phyloP scores from a whole-genome alignment of 164 flowering plant species.

The Euptelea pleiosperma region DNA sequence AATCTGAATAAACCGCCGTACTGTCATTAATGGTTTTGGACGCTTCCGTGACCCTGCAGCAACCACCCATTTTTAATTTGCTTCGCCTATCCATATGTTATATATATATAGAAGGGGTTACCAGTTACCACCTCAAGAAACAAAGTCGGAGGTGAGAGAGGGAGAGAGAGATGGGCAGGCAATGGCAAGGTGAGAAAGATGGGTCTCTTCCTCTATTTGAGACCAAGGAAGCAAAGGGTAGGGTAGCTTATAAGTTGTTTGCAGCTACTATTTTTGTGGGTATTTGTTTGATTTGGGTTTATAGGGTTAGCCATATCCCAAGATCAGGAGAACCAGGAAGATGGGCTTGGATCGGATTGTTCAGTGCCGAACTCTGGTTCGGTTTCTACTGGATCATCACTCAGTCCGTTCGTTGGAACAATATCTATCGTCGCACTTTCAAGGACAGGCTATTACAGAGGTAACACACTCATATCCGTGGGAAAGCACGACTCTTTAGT shows the following conservation, averaged over 20 bases:
- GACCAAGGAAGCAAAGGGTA: slow-evolving; percentile 17
- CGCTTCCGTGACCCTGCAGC: too few species aligned
- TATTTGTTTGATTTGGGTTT: slow-evolving; percentile 23
- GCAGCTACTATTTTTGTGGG: slow-evolving; percentile 21
- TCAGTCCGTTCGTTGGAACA: slow-evolving; percentile 25
- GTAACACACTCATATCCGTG: too few species aligned
- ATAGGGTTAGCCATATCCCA: slow-evolving; percentile 25
- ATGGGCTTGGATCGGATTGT: slow-evolving; percentile 32
- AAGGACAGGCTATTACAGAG: slow-evolving; percentile 33
- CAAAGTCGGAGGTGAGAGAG: too few species aligned
- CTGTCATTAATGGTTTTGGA: too few species aligned
- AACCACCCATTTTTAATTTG: too few species aligned
- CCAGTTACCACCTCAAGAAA: too few species aligned
- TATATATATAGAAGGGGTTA: too few species aligned
- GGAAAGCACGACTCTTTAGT: too few species aligned
- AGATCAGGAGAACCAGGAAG: slow-evolving; percentile 2
- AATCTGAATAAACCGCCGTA: too few species aligned
- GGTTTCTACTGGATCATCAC: slow-evolving; percentile 27
- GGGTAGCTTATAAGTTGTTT: slow-evolving; percentile 6
- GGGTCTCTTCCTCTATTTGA: slow-evolving; percentile 18
- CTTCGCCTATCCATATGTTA: too few species aligned
- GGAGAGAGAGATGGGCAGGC: too few species aligned
- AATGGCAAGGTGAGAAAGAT: too few species aligned
- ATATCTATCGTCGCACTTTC: slow-evolving; percentile 24
- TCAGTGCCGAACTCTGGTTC: slow-evolving; percentile 32